Base-by-base conservation (phyloP, 305 asterid genomes). In the Fraxinus angustifolia region DNA sequence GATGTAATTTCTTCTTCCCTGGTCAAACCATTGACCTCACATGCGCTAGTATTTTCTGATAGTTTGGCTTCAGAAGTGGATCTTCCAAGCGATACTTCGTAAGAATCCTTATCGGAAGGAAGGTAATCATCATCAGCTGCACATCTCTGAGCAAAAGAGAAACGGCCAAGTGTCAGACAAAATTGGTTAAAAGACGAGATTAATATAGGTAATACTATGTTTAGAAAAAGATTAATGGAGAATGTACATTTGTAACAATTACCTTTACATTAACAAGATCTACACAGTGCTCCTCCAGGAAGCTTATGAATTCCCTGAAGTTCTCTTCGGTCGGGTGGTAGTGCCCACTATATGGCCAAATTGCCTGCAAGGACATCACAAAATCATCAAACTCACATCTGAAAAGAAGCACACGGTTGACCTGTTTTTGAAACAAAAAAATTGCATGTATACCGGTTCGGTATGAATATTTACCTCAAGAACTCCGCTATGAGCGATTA, bases 81-180 rank as follows among this genome's bases (percentile, higher is more conserved):
- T 19, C 78, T 62, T 4, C 82, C 78, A 78, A 74, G 73, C 34
- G 91, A 53, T 56, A 82, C 94, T 83, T 86, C 84, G 10, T 72
- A 80, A 17, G 84, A 7, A 77, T 34, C 83, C 79, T 56, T 87
- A 23, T 73, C 50, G 0, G 71, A 60, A 5, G 94, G 91, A 74
- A 88, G 89, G 10, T 79, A 82, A 70, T 94, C 97, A 65, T 92
- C 98, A 16, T 92, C 98, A 4, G 90, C 87, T 56, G 98, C 92
- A 65, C 90, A 92, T 83, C 90, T 92, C 98, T 93, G 96, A 45
- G 86, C 35, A 65, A 73, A 84, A 60, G 12, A 48, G 3, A 84
- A 76, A 56, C 6, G 65, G 12, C 34, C 23, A 65, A 78, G 17
- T 16, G 40, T 83, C 28, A 45, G 16, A 35, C 38, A 1, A 11